Base-by-base conservation (phyloP, 2,329 filamentous ascomycete species). In the Ophiocordyceps camponoti-rufipedis region DNA sequence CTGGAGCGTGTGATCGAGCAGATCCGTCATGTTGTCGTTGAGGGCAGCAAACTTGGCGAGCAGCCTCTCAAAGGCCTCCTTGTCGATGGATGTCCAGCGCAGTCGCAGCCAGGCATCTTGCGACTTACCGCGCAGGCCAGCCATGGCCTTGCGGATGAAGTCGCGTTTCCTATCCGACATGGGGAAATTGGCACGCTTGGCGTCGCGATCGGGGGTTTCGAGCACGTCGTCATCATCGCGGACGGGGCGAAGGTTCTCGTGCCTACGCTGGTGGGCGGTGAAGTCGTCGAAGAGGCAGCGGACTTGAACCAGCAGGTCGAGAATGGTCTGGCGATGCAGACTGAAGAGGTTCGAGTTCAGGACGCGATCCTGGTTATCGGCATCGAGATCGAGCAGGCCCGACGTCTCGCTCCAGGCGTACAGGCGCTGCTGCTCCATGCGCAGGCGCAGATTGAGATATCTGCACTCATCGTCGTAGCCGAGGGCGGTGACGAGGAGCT, bases 401-500 rank as follows among this genome's bases (percentile, higher is more conserved):
- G 67, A 70, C 2, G 66, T 65, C 50, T 71, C 67, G 49, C 65
- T 68, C 67, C 68, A 70, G 39, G 65, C 66, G 48, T 68, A 69
- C 13, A 70, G 58, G 23, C 68, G 60, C 49, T 70, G 66, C 54
- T 71, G 66, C 52, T 71, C 68, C 63, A 71, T 68, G 45, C 66
- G 64, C 44, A 71, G 53, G 44, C 68, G 61, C 50, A 71, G 52
- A 48, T 69, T 69, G 47, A 70, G 62, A 51, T 69, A 70, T 47
- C 59, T 63, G 52, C 62, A 69, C 42, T 69, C 66, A 48, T 70
- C 61, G n/a, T 66, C 64, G 46, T 68, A 67, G 42, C 64, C 62
- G 41, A 62, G 55, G n/a, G 67, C 68, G 6, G 67, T 70, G 41
- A 70, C 55, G 31, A 71, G 60, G 44, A 71, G 56, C 52, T 70